Conservation (phyloP, 2,329 filamentous ascomycete genomes). For the Venturia oleaginea region DNA sequence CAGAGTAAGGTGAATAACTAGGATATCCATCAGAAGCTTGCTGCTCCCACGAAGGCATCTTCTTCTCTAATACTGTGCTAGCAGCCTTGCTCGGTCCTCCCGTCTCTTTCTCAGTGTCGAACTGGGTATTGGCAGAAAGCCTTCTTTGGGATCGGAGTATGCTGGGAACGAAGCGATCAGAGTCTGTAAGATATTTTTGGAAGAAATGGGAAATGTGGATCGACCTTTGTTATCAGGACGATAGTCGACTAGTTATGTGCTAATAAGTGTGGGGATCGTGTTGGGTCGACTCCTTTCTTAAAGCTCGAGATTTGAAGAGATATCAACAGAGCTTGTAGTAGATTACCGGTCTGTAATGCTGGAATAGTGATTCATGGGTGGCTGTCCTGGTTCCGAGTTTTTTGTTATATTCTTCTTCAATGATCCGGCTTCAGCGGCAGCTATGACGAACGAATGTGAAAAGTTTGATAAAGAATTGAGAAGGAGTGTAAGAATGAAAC, state of each 20-base stretch:
- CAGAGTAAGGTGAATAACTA: background rate
- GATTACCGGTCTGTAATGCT: background rate
- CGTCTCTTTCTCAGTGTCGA: background rate
- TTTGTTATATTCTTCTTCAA: background rate
- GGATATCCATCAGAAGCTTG: background rate
- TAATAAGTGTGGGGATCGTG: background rate
- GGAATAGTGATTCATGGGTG: background rate
- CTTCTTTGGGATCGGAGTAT: background rate
- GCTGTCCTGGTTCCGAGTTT: background rate
- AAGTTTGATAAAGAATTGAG: background rate
- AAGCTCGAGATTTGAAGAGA: background rate
- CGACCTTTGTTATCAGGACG: background rate
- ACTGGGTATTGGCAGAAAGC: background rate
- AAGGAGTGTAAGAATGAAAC: background rate
- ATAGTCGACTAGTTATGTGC: background rate
- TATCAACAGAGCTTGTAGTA: background rate
- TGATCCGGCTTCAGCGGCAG: background rate
- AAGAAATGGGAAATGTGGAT: background rate
- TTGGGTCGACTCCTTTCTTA: background rate
- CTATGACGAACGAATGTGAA: too few species aligned
- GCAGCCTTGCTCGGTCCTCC: background rate
- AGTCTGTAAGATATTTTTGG: background rate
- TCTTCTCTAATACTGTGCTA: background rate
- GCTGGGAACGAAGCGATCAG: background rate
- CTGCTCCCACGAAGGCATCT: background rate